Evolutionary conservation across 2,329 filamentous ascomycete genomes (phyloP).

Genomic region (Pleoardoris graminearum): DNA sequence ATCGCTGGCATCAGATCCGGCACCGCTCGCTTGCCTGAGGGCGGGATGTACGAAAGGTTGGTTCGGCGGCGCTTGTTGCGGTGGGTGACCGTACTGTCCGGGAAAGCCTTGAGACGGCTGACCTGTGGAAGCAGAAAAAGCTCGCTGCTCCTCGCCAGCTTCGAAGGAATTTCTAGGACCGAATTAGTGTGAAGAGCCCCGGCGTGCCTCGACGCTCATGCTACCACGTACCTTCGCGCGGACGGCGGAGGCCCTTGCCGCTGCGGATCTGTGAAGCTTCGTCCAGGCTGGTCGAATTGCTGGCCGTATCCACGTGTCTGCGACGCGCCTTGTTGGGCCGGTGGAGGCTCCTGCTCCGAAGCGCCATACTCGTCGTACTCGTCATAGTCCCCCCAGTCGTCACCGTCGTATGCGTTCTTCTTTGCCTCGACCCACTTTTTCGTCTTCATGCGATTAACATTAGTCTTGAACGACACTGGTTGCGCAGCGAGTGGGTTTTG

Average conservation of each 20-base stretch:
- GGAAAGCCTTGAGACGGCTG: constrained; percentile 21
- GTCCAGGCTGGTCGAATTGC: constrained; percentile 28
- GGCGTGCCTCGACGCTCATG: background rate
- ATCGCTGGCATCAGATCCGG: constrained; percentile 38
- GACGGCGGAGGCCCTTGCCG: constrained; percentile 31
- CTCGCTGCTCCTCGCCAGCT: constrained; percentile 56
- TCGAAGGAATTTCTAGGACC: constrained; percentile 56
- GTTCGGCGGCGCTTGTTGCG: constrained; percentile 16
- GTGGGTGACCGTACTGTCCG: constrained; percentile 14
- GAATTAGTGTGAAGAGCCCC: background rate
- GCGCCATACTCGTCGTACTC: constrained; percentile 61
- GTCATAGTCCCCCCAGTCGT: constrained; percentile 80
- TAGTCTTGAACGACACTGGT: constrained; percentile 71
- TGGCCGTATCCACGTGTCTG: constrained; percentile 51
- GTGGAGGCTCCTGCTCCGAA: constrained; percentile 49
- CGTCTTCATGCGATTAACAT: constrained; percentile 86
- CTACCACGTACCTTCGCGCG: constrained; percentile 24
- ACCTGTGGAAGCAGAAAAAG: constrained; percentile 49
- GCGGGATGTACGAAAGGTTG: constrained; percentile 13
- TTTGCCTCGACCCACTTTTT: constrained; percentile 95
- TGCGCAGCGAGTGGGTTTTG: constrained; percentile 40
- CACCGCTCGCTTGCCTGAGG: constrained; percentile 28
- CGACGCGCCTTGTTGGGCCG: constrained; percentile 34
- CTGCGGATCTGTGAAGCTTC: constrained; percentile 49
- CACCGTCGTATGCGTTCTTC: constrained; percentile 82